A percentile compares a stretch with the other conserved stretches of the same genome.
Conservation (phyloP, 129 eudicot genomes). For the Smallanthus sonchifolius region DNA sequence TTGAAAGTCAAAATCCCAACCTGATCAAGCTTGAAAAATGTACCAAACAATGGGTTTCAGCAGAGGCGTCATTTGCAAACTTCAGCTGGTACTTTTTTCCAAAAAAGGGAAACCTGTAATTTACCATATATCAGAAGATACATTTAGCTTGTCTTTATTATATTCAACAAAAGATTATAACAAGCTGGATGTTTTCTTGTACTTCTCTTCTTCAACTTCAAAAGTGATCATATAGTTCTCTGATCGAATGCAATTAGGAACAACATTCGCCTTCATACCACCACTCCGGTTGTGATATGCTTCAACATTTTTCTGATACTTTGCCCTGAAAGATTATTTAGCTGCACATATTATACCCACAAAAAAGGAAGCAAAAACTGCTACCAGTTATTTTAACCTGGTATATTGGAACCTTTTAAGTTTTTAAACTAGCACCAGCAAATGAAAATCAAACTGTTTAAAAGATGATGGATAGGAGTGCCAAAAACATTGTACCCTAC, state of each 20-base stretch:
- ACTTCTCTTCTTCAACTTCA: constrained; percentile 99
- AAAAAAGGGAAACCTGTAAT: constrained; percentile 77
- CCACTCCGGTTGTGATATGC: constrained; percentile 85
- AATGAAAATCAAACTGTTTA: not conserved
- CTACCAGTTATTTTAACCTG: not conserved
- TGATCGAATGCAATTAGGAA: constrained; percentile 90
- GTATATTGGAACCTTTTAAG: not conserved
- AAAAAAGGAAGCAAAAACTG: not conserved
- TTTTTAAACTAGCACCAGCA: not conserved
- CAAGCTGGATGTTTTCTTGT: constrained; percentile 20
- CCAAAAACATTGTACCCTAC: constrained; percentile 40
- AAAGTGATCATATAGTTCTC: constrained; percentile 97
- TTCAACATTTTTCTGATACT: constrained; percentile 97
- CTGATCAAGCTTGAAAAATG: constrained; percentile 97
- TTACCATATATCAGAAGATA: not conserved
- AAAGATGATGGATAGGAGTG: not conserved
- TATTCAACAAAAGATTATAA: not conserved
- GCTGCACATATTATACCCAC: not conserved
- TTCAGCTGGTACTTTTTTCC: constrained; percentile 95
- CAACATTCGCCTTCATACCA: constrained; percentile 71
- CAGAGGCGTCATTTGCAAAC: constrained; percentile 73
- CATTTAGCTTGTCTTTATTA: constrained; percentile 5
- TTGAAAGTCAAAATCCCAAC: constrained; percentile 30
- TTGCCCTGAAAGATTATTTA: constrained; percentile 58
- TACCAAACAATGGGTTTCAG: constrained; percentile 88